phyloP scores from a whole-genome alignment of 768 basidiomycete genomes.

The Ephemerocybe angulata region DNA sequence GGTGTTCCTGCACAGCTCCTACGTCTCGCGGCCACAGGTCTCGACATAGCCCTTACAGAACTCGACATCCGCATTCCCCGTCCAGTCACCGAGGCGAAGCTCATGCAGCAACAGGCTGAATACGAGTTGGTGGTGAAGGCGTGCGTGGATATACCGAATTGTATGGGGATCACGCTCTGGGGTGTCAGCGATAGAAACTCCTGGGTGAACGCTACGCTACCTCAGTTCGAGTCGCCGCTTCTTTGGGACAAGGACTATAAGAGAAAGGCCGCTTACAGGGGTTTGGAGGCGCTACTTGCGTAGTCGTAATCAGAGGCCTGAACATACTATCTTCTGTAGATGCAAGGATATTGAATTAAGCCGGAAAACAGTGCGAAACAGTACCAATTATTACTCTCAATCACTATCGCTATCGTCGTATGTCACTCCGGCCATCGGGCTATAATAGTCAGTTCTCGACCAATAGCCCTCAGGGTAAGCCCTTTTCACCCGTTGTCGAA shows the following conservation, averaged over 20 bases:
- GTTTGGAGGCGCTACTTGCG: constrained; percentile 15
- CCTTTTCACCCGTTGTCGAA: too few relatives aligned
- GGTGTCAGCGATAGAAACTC: constrained; percentile 41
- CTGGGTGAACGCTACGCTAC: constrained; percentile 19
- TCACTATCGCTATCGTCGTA: too few relatives aligned
- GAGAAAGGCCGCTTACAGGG: constrained; percentile 29
- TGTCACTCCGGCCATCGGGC: too few relatives aligned
- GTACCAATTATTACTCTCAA: too few relatives aligned
- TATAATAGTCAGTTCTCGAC: too few relatives aligned
- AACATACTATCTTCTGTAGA: too few relatives aligned
- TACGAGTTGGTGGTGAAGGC: constrained; percentile 53
- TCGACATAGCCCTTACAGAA: constrained; percentile 69
- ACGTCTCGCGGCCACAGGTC: constrained; percentile 53
- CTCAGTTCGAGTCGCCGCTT: constrained; percentile 17
- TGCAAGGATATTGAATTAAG: too few relatives aligned
- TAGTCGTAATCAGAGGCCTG: too few relatives aligned
- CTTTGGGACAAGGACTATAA: constrained; percentile 25
- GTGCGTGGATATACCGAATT: constrained; percentile 42
- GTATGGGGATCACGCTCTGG: constrained; percentile 46
- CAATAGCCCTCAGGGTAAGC: too few relatives aligned
- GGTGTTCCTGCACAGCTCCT: constrained; percentile 45
- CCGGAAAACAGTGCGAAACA: too few relatives aligned
- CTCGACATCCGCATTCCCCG: constrained; percentile 61
- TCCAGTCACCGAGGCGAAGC: constrained; percentile 44
- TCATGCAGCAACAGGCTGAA: constrained; percentile 43